These are phyloP conservation scores for Tetrapisispora iriomotensis DNA, from an alignment of 805 yeast genomes.

Conservation along the genomic window DNA sequence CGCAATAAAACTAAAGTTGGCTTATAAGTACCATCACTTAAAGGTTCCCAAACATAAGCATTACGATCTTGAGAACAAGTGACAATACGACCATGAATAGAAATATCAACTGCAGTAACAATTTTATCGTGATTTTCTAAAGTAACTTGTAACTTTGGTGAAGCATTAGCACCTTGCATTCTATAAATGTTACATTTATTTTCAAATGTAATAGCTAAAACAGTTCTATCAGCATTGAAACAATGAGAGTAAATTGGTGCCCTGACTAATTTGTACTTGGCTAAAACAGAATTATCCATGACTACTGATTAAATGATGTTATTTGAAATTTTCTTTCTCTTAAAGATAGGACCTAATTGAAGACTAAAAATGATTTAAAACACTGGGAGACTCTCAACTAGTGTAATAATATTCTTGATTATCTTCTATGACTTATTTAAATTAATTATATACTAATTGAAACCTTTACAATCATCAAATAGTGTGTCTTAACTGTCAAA, in stretches of 20 bases:
- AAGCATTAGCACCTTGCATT: slow-evolving; percentile 36
- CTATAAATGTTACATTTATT: slow-evolving; percentile 66
- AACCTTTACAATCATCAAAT: no score
- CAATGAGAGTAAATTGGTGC: slow-evolving; percentile 87
- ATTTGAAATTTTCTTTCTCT: no score
- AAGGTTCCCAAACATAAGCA: slow-evolving; percentile 90
- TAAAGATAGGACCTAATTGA: background rate
- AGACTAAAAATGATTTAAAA: background rate
- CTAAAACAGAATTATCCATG: slow-evolving; percentile 16
- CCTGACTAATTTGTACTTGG: slow-evolving; percentile 59
- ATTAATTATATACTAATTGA: no score
- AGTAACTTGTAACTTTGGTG: slow-evolving; percentile 54
- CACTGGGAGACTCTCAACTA: slow-evolving; percentile 29
- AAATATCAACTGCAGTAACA: slow-evolving; percentile 89
- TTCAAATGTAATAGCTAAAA: slow-evolving; percentile 75
- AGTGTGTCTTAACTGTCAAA: no score
- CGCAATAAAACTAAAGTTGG: slow-evolving; percentile 89
- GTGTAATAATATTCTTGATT: no score
- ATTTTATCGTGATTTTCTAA: slow-evolving; percentile 84
- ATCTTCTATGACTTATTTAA: no score
- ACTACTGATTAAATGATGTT: no score
- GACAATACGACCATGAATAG: slow-evolving; percentile 79
- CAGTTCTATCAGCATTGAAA: slow-evolving; percentile 55
- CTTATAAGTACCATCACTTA: slow-evolving; percentile 50
- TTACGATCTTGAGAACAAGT: slow-evolving; percentile 97